Evolutionary conservation across 805 yeast genomes (phyloP).

Genomic region (Saccharomycopsis schoenii): DNA sequence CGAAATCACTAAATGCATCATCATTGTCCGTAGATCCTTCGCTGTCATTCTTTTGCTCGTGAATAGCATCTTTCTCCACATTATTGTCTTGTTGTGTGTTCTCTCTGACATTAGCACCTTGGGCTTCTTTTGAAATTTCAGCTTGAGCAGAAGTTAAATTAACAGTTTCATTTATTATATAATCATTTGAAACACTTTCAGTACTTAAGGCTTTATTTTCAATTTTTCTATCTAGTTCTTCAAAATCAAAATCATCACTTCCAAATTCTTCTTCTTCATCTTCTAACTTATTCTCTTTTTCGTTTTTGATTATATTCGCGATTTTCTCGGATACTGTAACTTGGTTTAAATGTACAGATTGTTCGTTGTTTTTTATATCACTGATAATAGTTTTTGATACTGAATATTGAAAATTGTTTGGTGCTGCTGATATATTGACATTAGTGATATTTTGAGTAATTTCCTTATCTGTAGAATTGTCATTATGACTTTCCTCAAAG

Average conservation of each 20-base stretch:
- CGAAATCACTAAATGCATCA: slow-evolving; percentile 1
- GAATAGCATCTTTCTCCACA: neutral
- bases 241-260: slow-evolving; percentile 10
- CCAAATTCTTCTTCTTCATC: neutral
- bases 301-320: neutral
- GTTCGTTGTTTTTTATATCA: neutral
- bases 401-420: neutral
- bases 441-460: neutral
- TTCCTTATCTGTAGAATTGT: neutral
- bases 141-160: neutral
- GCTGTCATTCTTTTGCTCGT: neutral
- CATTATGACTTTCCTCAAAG: slow-evolving; percentile 10
- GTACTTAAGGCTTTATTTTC: neutral
- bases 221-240: slow-evolving; percentile 10
- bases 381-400: neutral
- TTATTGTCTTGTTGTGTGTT: neutral
- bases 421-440: neutral
- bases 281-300: neutral
- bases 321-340: neutral
- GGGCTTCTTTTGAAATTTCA: neutral
- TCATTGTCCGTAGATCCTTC: neutral
- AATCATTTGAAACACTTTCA: neutral
- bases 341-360: neutral
- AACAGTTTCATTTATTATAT: neutral
- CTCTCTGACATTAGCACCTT: neutral